Base-by-base conservation (phyloP, 148 eudicot species). In the Silene conica region DNA sequence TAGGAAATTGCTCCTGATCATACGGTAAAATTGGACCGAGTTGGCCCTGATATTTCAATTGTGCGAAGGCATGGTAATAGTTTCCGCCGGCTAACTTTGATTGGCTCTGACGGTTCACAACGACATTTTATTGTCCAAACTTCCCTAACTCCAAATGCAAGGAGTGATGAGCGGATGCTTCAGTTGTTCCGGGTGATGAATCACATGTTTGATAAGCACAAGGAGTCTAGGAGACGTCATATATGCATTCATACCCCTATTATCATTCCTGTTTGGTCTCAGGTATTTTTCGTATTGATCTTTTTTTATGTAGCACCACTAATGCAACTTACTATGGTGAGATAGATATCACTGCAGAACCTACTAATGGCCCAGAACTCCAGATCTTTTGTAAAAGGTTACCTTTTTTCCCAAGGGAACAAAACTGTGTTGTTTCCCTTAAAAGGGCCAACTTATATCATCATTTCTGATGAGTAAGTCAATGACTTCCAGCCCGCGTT, bases 91-190 rank as follows among this genome's bases (percentile, higher is more conserved):
- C 83, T 95, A 87, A 95, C 98, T 48, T 86, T 95, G 8, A 95
- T 95, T n/a, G 98, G 98, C 16, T 95, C 98, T 63, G 98, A 95
- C 76, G 98, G 98, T 28, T 95, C 98, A 52, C 98, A 92, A 70
- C 93, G 92, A 66, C 98, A 95, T 88, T 95, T 95, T 83, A 92
- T 92, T 70, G 97, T 95, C 60, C 97, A 95, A 80, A 90, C 97
- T 41, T 92, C 98, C 48, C 74, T 95, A 77, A 90, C 97, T 23
- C 97, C 97, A 34, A 95, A 90, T 83, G 98, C 97, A 28, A 90
- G 97, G 77, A 95, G 97, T 83, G 98, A 95, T 82, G 98, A 95
- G 77, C 91, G 98, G 54, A 95, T 95, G 81, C 88, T 95, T 79
- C 98, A 95, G 70, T 90, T 95, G 82, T 95, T 95, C 85, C 98